Base-by-base conservation (phyloP, 2,329 filamentous ascomycete species). In the Ophiostoma sp. region DNA sequence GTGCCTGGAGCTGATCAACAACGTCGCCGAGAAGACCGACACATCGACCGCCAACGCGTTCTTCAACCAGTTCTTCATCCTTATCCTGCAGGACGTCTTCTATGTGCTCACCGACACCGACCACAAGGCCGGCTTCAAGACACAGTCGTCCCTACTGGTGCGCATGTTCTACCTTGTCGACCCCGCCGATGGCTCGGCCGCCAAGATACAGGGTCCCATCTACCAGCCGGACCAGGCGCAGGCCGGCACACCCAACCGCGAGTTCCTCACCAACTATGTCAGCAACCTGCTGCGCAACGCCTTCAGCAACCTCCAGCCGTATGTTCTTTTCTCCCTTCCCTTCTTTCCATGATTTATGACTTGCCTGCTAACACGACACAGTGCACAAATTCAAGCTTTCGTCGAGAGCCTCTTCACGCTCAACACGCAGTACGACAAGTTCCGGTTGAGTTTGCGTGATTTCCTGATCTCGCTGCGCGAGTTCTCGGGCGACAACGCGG, bases 111-210 rank as follows among this genome's bases (percentile, higher is more conserved):
- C 96, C 0, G 96, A 99, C 80, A 95, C 92, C 75, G 96, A 99
- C 79, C 96, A 99, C 87, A 99, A 99, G 86, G 96, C 96, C 75
- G 96, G 96, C 0, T 99, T 99, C 87, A 99, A 99, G 87, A 96
- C 95, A 9, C 96, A 99, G 84, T 95, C 95, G 3, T 92, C 96
- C 89, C 86, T 99, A 68, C 85, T 99, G 75, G 94, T 96, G 78
- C 93, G 95, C 79, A 95, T 99, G 88, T 97, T 99, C 85, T 97
- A 95, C 86, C 94, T 98, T 73, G 91, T 98, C n/a, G 90, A 95
- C 77, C 89, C 90, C 1, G 88, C 89, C 42, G 89, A 91, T 78
- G 88, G 87, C 33, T 83, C 86, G 12, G 87, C 89, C 36, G 92
- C 94, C 72, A 98, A 97, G 87, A 94, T 99, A 73, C 91, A 94